phyloP scores from a whole-genome alignment of 352 stramenopile species.

The Phytopythium cucurbitacearum region DNA sequence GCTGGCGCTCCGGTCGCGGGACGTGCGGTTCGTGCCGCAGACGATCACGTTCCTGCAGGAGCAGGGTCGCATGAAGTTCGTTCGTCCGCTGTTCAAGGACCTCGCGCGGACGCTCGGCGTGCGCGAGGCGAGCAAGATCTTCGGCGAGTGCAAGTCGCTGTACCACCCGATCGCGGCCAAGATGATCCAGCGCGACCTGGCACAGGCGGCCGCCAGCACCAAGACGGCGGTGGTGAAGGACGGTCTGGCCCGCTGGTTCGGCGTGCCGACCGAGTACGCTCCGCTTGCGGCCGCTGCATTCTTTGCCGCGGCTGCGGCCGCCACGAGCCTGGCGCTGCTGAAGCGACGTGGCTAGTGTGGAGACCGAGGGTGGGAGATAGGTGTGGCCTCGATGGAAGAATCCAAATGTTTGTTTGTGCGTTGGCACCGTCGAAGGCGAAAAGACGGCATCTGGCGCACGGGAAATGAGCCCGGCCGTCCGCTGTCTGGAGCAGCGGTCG shows the following conservation, averaged over 20 bases:
- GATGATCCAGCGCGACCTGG: conserved; percentile 64
- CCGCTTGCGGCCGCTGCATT: conserved; percentile 18
- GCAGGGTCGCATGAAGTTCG: conserved; percentile 76
- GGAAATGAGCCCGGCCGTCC: too few relatives aligned
- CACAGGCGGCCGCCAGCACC: conserved; percentile 1
- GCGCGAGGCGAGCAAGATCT: conserved; percentile 22
- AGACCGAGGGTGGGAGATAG: not conserved
- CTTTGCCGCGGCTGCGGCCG: conserved; percentile 9
- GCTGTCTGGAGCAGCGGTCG: too few relatives aligned
- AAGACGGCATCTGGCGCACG: too few relatives aligned
- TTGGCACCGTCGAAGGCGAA: not conserved
- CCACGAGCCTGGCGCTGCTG: conserved; percentile 12
- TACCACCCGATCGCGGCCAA: conserved; percentile 73
- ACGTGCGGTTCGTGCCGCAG: conserved; percentile 33
- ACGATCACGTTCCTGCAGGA: conserved; percentile 52
- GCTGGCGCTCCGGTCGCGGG: conserved; percentile 42
- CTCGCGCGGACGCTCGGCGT: conserved; percentile 34
- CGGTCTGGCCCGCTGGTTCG: conserved; percentile 22
- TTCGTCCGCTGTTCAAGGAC: conserved; percentile 62
- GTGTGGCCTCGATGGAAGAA: not conserved
- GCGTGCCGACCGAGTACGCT: conserved; percentile 21
- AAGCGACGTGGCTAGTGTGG: conserved; percentile 14
- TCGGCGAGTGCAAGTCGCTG: conserved; percentile 45
- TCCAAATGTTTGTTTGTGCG: too few relatives aligned
- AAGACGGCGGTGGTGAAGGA: conserved; percentile 12